Evolutionary conservation across 495 filamentous ascomycete genomes (phyloP), one percentile per base, ranked within the genome.

Genomic region (Cenococcum geophilum): DNA sequence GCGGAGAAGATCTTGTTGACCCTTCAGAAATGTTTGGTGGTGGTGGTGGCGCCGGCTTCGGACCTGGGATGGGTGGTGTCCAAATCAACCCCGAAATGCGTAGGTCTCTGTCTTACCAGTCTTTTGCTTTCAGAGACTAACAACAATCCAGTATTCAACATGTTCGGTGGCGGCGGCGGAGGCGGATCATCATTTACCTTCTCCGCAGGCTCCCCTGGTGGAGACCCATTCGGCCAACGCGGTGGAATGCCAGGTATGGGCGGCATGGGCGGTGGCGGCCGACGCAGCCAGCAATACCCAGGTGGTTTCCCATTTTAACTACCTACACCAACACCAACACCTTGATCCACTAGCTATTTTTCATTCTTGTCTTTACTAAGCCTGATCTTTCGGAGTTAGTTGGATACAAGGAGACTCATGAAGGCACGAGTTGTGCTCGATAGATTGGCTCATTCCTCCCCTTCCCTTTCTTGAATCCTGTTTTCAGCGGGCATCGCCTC

Each of bases 1-100:
- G 85, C 70, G 93, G 93, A 5, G 87, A 93, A 55, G 93, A 98
- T 70, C 80, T 98, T 25, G 80, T 91, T 22, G 93, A 97, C 72
- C 89, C 89, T 0, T 78, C 83, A 40, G 93, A 97, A 70, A 91
- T 95, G 83, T 95, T 96, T 72, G 80, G 85, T 32, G 80, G 83
- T 48, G 68, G 65, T 14, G 66, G 85, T 32, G 80, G 83, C 42
- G 68, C 63, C 9, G 66, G 70, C 42, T 63, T 61, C 42, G 71
- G 71, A 34, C 78, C 78, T 27, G 83, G 82, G 53, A 86, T 88
- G 80, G 72, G 70, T 20, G 68, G 60, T 20, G 56, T 60, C 4
- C 61, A 60, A 27, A 64, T 68, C 21, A 61, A 68, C 45, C 65
- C 65, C 23, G 65, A 68, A 52, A 68, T 68, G 61, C 59, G 65